Evolutionary conservation across 441 rosid genomes (phyloP).

Genomic region (Euphorbia corollata): DNA sequence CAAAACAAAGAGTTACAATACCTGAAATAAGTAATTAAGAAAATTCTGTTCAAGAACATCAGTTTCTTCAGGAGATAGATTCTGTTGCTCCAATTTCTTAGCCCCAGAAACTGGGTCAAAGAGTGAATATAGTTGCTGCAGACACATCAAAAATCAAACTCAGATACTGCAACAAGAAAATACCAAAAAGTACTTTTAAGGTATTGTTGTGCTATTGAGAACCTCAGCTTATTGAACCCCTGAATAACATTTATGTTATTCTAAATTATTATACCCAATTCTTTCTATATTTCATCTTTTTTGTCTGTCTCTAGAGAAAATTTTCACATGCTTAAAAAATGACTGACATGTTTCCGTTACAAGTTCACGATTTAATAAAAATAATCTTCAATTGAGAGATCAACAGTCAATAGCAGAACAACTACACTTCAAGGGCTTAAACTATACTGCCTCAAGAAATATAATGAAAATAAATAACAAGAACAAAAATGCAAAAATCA

Average conservation of each 20-base stretch:
- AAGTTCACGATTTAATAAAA: not conserved
- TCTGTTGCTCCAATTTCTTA: constrained; percentile 69
- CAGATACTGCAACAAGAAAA: constrained; percentile 3
- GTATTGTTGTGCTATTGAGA: constrained; percentile 1
- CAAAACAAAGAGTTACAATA: constrained; percentile 15
- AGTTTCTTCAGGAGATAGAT: constrained; percentile 48
- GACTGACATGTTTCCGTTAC: not conserved
- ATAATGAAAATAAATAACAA: constrained; percentile 2
- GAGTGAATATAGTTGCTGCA: constrained; percentile 84
- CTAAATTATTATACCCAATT: not conserved
- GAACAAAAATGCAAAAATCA: not conserved
- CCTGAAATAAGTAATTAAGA: constrained; percentile 67
- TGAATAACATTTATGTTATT: not conserved
- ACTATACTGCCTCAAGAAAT: constrained; percentile 4
- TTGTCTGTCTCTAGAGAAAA: not conserved
- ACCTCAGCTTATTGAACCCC: not conserved
- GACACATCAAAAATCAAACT: constrained; percentile 4
- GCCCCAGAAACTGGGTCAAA: constrained; percentile 82
- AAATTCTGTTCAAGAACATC: constrained; percentile 77
- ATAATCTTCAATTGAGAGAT: not conserved
- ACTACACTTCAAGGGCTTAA: not conserved
- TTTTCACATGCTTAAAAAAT: not conserved
- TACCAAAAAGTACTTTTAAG: not conserved
- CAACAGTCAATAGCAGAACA: not conserved
- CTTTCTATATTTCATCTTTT: not conserved